These are phyloP conservation scores for Tremella yokohamensis DNA, from an alignment of 768 basidiomycete genomes.

Conservation along the genomic window DNA sequence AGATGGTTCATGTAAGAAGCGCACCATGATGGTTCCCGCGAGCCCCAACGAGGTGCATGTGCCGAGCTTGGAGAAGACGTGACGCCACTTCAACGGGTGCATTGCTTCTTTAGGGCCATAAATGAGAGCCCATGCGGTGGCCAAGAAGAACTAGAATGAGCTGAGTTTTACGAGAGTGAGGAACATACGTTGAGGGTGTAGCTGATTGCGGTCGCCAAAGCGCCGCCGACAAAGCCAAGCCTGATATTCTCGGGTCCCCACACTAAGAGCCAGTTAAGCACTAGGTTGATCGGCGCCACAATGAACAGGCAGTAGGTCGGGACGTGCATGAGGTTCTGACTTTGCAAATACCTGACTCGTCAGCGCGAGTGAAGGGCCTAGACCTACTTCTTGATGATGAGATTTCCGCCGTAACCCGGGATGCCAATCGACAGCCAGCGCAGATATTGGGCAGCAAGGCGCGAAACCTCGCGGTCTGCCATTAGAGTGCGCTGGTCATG, in stretches of 20 bases:
- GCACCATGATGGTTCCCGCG: conserved; percentile 61
- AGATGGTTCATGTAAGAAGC: neutral
- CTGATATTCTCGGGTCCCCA: conserved; percentile 78
- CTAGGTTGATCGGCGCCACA: conserved; percentile 78
- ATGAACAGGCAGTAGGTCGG: conserved; percentile 79
- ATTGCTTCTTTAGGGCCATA: conserved; percentile 66
- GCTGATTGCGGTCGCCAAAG: conserved; percentile 79
- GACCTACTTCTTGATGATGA: conserved; percentile 55
- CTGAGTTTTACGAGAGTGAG: conserved; percentile 54
- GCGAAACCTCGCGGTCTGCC: conserved; percentile 79
- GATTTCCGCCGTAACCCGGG: conserved; percentile 67
- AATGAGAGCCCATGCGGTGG: conserved; percentile 47
- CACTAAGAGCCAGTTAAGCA: conserved; percentile 81
- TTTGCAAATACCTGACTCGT: conserved; percentile 65
- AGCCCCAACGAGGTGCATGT: conserved; percentile 53
- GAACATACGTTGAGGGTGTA: conserved; percentile 70
- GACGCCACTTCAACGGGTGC: conserved; percentile 66
- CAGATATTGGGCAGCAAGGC: conserved; percentile 70
- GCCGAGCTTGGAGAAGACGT: conserved; percentile 72
- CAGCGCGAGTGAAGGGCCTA: neutral
- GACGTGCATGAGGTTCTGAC: conserved; percentile 77
- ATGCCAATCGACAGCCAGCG: conserved; percentile 72
- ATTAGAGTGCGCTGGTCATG: neutral
- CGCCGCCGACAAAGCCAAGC: conserved; percentile 87
- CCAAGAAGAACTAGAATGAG: conserved; percentile 53